Evolutionary conservation across 2,329 filamentous ascomycete species (phyloP), one percentile per base, ranked within the genome.

Genomic region (Diaporthe citrichinensis): DNA sequence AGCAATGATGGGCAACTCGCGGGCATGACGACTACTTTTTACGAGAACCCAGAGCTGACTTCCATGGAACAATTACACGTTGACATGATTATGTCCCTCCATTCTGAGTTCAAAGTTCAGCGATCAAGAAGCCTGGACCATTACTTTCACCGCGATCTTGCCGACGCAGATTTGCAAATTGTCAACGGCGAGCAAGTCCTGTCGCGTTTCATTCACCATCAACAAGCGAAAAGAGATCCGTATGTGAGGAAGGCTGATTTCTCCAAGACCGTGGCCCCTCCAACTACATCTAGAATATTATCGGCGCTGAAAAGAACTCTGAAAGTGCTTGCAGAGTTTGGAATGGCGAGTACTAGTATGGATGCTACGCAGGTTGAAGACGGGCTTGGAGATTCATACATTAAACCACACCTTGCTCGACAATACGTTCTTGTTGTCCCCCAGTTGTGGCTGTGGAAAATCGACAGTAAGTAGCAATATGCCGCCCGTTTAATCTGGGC

Each of bases 201-300:
- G 58, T 61, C 58, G 12, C 58, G 58, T 23, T 61, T 61, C 36
- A 61, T 61, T 28, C n/a, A 61, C 23, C 36, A 61, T 28, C 34
- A 41, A 25, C 58, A 61, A n/a, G 58, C 10, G 4, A 41, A 61
- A 20, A 14, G 36, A 14, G 14, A 41, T 5, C n/a, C 36, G 3
- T 9, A 12, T 10, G 15, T 23, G 36, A 25, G n/a, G 8, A 34
- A 41, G 4, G 6, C 10, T 23, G 9, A 17, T 25, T 41, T 25
- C 5, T 39, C 9, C 2, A 39, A n/a, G 25, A 17, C n/a, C 12
- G 17, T 12, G 17, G 17, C 31, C 10, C 14, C 23, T 25, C 7
- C 34, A 36, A 9, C 6, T 14, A 23, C 57, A 5, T 9, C 14
- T 8, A 61, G 34, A 7, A 17, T 17, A n/a, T 8, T 7, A 14